Evolutionary conservation across 1,139 yeast genomes (phyloP).

Genomic region (Blastobotrys petasosporus): DNA sequence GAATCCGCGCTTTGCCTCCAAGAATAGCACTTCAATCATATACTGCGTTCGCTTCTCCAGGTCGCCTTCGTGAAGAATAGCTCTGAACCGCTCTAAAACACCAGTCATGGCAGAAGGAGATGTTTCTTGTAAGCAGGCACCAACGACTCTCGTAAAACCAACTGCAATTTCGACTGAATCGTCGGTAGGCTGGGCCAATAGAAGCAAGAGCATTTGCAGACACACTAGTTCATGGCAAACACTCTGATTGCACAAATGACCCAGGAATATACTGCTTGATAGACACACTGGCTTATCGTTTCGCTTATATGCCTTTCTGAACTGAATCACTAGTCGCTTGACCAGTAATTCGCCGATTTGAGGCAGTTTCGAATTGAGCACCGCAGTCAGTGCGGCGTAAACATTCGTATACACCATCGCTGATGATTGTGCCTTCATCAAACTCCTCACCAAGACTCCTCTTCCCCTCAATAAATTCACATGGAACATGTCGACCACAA

Average conservation of each 20-base stretch:
- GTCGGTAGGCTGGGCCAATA: conserved; percentile 50
- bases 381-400: conserved; percentile 53
- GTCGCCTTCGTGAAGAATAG: conserved; percentile 50
- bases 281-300: conserved; percentile 44
- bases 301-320: conserved; percentile 49
- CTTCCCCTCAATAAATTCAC: conserved; percentile 53
- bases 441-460: conserved; percentile 51
- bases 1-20: conserved; percentile 46
- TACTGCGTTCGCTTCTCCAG: conserved; percentile 43
- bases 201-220: conserved; percentile 56
- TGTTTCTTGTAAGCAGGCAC: conserved; percentile 40
- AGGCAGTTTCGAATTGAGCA: conserved; percentile 64
- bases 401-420: conserved; percentile 42
- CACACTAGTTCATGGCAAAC: conserved; percentile 60
- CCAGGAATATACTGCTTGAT: conserved; percentile 46
- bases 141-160: conserved; percentile 41
- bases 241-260: conserved; percentile 58
- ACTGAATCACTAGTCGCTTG: conserved; percentile 52
- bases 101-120: conserved; percentile 43
- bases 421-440: conserved; percentile 51
- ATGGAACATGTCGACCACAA: conserved; percentile 46
- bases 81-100: conserved; percentile 57
- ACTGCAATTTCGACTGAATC: conserved; percentile 48
- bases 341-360: conserved; percentile 57
- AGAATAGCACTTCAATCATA: conserved; percentile 50